Evolutionary conservation across 495 filamentous ascomycete species (phyloP), one percentile per base, ranked within the genome.

Genomic region (Schizothecium vesticola): DNA sequence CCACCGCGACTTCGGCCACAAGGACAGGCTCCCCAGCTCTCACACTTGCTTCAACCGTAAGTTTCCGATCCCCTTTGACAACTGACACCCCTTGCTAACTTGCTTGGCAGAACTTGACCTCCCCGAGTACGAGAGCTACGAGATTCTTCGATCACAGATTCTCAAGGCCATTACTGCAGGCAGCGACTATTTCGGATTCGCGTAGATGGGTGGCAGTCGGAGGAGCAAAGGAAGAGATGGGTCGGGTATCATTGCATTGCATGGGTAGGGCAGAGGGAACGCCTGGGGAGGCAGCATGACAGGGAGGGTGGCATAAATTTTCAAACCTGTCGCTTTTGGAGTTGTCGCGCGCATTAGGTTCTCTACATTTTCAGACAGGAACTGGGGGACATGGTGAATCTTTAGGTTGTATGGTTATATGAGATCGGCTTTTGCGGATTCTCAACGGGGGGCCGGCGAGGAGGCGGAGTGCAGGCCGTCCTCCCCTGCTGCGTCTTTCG

Each of bases 21-120:
- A 97, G 80, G 94, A 98, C 75, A 90, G 96, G 65, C 86, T 99
- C 65, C 95, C 95, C 70, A 96, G 91, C 75, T 94, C 92, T 57
- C 95, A 99, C 79, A 99, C 95, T 65, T 99, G 95, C 83, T 99
- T 99, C 82, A 99, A 99, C 78, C 95, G 94, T 97, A 87, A 92
- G 93, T 92, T 59, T 58, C 24, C 25, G 7, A 59, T 61, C 61
- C 12, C 29, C 28, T 36, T 22, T 67, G 3, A 43, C 26, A 11
- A n/a, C 65, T 36, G 43, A 61, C 33, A 67, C 84, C 79, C 33
- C 83, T 71, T 69, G 71, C 73, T 69, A 73, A 69, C 33, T 29
- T 3, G 59, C 1, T 12, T 7, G 12, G 12, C 78, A 97, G 94
- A 99, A 83, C 92, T 99, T 76, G 95, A 99, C 84, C 88, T 99